phyloP scores from a whole-genome alignment of 2,329 filamentous ascomycete genomes.

The Metarhizium humberi region DNA sequence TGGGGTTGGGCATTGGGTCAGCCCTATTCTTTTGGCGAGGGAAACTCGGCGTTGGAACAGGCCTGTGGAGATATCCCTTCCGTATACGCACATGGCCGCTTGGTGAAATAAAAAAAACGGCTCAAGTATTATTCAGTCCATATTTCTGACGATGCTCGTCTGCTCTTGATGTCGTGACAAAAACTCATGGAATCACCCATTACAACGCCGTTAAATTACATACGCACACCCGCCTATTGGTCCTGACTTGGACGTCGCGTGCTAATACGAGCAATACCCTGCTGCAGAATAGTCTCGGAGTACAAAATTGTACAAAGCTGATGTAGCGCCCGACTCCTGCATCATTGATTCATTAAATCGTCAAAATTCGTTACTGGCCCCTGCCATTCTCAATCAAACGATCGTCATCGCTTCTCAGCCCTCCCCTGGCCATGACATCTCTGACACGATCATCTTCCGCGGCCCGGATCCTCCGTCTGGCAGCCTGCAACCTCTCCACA shows the following conservation, averaged over 20 bases:
- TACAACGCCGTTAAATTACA: background rate
- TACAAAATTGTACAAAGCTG: background rate
- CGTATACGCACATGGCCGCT: background rate
- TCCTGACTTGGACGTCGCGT: no score
- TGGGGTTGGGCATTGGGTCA: background rate
- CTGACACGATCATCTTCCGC: conserved; percentile 50
- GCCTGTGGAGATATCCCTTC: background rate
- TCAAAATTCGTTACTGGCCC: background rate
- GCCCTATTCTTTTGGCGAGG: background rate
- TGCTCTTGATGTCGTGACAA: background rate
- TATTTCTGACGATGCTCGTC: background rate
- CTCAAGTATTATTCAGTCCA: background rate
- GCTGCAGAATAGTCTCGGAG: background rate
- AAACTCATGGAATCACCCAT: background rate
- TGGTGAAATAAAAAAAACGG: background rate
- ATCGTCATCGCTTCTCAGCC: conserved; percentile 29
- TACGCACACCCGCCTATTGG: background rate
- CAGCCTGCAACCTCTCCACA: conserved; percentile 60
- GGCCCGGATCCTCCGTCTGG: conserved; percentile 48
- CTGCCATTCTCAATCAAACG: conserved; percentile 28
- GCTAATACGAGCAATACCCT: background rate
- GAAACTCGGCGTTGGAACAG: background rate
- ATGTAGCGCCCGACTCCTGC: background rate
- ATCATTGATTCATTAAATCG: background rate
- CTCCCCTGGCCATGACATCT: conserved; percentile 39